Conservation (phyloP, 257 asterid species). For the Lycium barbarum region DNA sequence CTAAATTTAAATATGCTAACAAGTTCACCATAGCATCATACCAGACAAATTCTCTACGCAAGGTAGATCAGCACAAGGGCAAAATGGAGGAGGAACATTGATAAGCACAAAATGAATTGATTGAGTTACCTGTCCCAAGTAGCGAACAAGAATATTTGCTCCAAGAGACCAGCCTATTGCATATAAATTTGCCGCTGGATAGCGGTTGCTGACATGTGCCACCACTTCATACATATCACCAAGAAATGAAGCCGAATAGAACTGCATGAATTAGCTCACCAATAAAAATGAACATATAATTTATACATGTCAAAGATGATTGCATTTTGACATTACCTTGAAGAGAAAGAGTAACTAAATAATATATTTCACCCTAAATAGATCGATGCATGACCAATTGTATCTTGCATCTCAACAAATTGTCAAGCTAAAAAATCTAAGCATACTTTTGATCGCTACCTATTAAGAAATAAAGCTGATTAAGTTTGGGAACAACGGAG, state of each 20-base stretch:
- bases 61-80: not conserved
- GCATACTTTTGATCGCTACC: not conserved
- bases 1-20: not conserved
- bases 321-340: not conserved
- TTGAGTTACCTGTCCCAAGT: conserved; percentile 76
- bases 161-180: conserved; percentile 99
- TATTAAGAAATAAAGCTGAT: conserved; percentile 1
- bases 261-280: conserved; percentile 59
- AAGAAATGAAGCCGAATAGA: conserved; percentile 96
- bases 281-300: not conserved
- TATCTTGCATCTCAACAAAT: not conserved
- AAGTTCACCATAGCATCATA: conserved; percentile 25
- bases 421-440: not conserved
- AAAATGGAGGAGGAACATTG: not conserved
- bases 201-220: conserved; percentile 64
- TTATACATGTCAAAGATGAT: not conserved
- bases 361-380: not conserved
- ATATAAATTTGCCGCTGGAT: conserved; percentile 79
- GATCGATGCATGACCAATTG: not conserved
- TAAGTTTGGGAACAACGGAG: not conserved
- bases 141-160: conserved; percentile 93
- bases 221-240: conserved; percentile 91
- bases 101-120: not conserved
- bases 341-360: not conserved
- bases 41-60: conserved; percentile 9